A percentile compares a stretch with the other conserved stretches of the same genome.
Evolutionary conservation across 345 rosid genomes (phyloP).

Genomic region (Populus simonii): DNA sequence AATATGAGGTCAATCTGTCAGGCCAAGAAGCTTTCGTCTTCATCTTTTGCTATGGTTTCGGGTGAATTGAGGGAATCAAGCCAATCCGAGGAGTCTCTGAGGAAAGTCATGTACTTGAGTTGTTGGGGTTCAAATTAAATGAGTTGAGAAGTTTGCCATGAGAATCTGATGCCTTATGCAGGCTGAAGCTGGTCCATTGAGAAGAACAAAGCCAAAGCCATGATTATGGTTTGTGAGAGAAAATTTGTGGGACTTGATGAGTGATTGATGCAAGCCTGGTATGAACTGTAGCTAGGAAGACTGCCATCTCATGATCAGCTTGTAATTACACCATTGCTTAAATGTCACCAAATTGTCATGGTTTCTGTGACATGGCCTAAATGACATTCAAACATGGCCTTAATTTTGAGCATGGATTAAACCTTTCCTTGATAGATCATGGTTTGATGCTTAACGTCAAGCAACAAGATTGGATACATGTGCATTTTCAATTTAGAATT

Average conservation of each 20-base stretch:
- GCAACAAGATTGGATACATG: not conserved
- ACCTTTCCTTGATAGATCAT: not conserved
- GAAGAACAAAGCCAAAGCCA: not conserved
- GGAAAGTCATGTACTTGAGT: conserved; percentile 10
- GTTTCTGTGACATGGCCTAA: too few relatives aligned
- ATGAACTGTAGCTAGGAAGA: too few relatives aligned
- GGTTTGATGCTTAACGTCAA: not conserved
- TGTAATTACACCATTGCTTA: too few relatives aligned
- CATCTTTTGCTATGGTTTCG: conserved; percentile 13
- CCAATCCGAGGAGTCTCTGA: conserved; percentile 8
- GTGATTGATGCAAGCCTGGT: not conserved
- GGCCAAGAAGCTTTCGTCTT: conserved; percentile 27
- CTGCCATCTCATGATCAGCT: too few relatives aligned
- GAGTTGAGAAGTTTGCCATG: not conserved
- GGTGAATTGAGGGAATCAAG: not conserved
- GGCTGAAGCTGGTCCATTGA: not conserved
- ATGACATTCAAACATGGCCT: not conserved
- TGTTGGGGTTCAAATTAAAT: conserved; percentile 13
- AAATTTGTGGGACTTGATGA: not conserved
- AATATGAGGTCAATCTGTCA: conserved; percentile 23
- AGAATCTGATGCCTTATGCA: not conserved
- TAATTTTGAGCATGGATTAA: not conserved
- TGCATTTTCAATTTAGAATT: too few relatives aligned
- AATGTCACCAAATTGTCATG: not conserved
- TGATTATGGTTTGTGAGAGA: too few relatives aligned